Base-by-base conservation (phyloP, 2,329 filamentous ascomycete genomes). In the Fusarium compactum region DNA sequence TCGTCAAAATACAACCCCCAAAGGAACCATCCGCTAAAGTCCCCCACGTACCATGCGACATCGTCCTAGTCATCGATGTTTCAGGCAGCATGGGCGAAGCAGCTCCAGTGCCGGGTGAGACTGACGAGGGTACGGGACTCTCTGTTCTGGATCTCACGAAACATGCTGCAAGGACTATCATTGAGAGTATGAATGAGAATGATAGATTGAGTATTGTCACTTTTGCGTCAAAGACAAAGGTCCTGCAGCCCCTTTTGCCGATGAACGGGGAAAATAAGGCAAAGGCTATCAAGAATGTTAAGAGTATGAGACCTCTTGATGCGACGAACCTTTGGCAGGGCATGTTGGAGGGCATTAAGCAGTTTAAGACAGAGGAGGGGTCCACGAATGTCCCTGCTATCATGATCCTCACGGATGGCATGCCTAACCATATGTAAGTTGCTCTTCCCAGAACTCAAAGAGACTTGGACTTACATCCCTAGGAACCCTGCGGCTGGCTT, bases 11-110 rank as follows among this genome's bases (percentile, higher is more conserved):
- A 14, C 75, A 81, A 7, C 84, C 85, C 1, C 86, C 85, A 0
- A 75, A 44, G 5, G 57, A 74, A 9, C 84, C 84, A 2, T 29
- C 43, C 0, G 20, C 71, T 4, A 24, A 68, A 1, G 65, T 79
- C 0, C 58, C 72, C 9, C 85, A 86, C 72, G 80, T 85, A 0
- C 84, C 87, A 3, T 89, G 86, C 73, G 88, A 90, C 65, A 85
- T 90, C 32, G 87, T 89, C 4, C 81, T 90, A 5, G 87, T 87
- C 18, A 89, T 90, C 57, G 88, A 90, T 72, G 82, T 89, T 16
- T 90, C 88, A 0, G 82, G 80, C 0, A 89, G 87, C 77, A 91
- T 90, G 88, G 53, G 62, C 2, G 55, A 63, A 0, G 70, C 77
- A 3, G 87, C 87, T 1, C 85, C 84, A 0, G 80, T 85, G 0